A percentile compares a stretch with the other conserved stretches of the same genome.
Evolutionary conservation across 163 green algal species (phyloP).

Genomic region (Scenedesmus sp.): DNA sequence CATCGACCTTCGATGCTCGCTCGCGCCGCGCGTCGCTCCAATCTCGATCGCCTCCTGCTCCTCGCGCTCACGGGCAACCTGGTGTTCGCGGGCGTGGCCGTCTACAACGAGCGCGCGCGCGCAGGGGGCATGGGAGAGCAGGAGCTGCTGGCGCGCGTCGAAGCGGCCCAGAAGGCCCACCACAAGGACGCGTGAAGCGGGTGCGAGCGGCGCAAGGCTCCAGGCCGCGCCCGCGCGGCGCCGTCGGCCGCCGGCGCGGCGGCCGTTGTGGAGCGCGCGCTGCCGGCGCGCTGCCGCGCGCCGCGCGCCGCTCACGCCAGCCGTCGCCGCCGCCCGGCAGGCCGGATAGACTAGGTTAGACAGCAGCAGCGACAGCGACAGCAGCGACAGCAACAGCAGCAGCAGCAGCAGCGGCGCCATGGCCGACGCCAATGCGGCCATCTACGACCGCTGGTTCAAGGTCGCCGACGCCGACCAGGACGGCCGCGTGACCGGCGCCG

Average conservation of each 20-base stretch:
- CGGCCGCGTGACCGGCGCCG: constrained; percentile 60
- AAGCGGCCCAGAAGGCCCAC: constrained; percentile 19
- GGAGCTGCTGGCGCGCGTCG: constrained; percentile 21
- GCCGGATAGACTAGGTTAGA: too few relatives aligned
- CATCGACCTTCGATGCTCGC: too few relatives aligned
- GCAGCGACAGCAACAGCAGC: background rate
- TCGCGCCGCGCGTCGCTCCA: background rate
- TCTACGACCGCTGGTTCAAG: constrained; percentile 61
- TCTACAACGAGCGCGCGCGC: background rate
- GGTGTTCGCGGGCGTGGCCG: background rate
- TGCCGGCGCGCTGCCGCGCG: background rate
- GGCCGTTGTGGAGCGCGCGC: constrained; percentile 4
- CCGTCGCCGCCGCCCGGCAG: too few relatives aligned
- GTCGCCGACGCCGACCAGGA: constrained; percentile 63
- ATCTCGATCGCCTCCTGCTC: constrained; percentile 13
- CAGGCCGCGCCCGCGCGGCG: too few relatives aligned
- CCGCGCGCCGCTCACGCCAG: too few relatives aligned
- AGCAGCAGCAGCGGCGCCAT: constrained; percentile 13
- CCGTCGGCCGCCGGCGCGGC: background rate
- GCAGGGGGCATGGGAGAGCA: background rate
- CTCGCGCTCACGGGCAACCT: constrained; percentile 21
- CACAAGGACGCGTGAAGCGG: constrained; percentile 11
- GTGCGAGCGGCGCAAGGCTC: too few relatives aligned
- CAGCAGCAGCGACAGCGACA: background rate
- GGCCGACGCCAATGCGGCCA: constrained; percentile 42